Base-by-base conservation (phyloP, 2,329 filamentous ascomycete genomes). In the Botrytis medusae region DNA sequence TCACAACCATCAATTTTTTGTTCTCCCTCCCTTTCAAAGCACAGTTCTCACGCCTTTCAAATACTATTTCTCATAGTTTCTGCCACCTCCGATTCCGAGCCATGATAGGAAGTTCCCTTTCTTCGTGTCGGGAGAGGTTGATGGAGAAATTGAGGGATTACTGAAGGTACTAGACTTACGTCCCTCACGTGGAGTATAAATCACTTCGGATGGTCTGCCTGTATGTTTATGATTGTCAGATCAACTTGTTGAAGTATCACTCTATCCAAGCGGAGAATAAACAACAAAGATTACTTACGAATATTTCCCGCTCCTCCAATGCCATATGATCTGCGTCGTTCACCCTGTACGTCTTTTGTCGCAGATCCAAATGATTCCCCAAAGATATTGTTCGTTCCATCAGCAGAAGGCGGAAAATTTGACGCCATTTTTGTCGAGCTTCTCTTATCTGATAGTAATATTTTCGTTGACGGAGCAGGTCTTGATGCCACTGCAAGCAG, bases 261-360 rank as follows among this genome's bases (percentile, higher is more conserved):
- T 48, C 69, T n/a, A 10, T 51, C n/a, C 14, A 51, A 57, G 54
- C 6, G n/a, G 29, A 60, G 37, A 29, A 12, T 9, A 72, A 59
- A 37, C 2, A 40, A 2, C 7, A 14, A 37, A 69, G 57, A 40
- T 44, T 34, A 75, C 77, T 34, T 72, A 81, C 79, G 76, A 60
- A 80, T 80, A 75, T 81, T 81, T 6, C 79, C 79, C 6, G 79
- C 79, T 0, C 79, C 79, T 46, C 79, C 79, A 74, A 80, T 80
- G 6, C 79, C 79, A 77, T 76, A 79, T 72, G 79, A 80, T 72
- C 73, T 78, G 62, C 74, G 77, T 65, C 67, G 72, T 68, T 80
- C 72, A 32, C 22, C 29, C 29, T 34, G 68, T 62, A 8, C 18
- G 16, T 46, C 29, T 8, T 25, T n/a, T 20, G 68, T 12, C n/a